Percentiles rank a stretch among this genome's conserved stretches.
phyloP scores from a whole-genome alignment of 345 rosid genomes.

The Pistacia atlantica region DNA sequence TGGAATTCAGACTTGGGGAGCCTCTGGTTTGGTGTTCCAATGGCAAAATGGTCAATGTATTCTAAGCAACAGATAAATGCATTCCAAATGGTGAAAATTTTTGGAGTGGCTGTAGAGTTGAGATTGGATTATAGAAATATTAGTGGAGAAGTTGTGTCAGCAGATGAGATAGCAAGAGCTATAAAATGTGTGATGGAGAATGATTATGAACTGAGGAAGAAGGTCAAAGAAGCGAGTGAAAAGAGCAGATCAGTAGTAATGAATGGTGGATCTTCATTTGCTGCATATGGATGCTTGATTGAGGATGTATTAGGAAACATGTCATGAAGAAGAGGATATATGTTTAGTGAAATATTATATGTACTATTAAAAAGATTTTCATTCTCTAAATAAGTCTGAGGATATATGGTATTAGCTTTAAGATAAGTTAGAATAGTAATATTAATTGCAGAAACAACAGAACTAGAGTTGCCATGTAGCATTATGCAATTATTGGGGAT shows the following conservation, averaged over 20 bases:
- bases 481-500: no score
- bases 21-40: slow-evolving; percentile 32
- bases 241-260: slow-evolving; percentile 8
- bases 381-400: no score
- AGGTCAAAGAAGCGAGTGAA: slow-evolving; percentile 22
- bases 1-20: slow-evolving; percentile 46
- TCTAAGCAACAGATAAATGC: slow-evolving; percentile 41
- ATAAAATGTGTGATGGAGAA: slow-evolving; percentile 29
- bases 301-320: not conserved
- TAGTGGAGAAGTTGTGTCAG: not conserved
- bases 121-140: not conserved
- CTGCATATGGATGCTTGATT: slow-evolving; percentile 17
- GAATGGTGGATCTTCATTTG: slow-evolving; percentile 32
- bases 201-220: slow-evolving; percentile 8
- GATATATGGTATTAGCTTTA: no score
- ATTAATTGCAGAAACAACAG: no score
- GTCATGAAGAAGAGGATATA: no score
- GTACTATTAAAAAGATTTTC: no score
- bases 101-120: slow-evolving; percentile 25
- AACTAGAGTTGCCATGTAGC: no score
- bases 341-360: no score
- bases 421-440: no score
- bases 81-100: slow-evolving; percentile 14
- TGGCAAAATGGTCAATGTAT: slow-evolving; percentile 32
- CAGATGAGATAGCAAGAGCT: slow-evolving; percentile 29